Percentiles rank a stretch among this genome's conserved stretches.
Conservation (phyloP, 306 rosid species). For the Fragaria nilgerrensis region DNA sequence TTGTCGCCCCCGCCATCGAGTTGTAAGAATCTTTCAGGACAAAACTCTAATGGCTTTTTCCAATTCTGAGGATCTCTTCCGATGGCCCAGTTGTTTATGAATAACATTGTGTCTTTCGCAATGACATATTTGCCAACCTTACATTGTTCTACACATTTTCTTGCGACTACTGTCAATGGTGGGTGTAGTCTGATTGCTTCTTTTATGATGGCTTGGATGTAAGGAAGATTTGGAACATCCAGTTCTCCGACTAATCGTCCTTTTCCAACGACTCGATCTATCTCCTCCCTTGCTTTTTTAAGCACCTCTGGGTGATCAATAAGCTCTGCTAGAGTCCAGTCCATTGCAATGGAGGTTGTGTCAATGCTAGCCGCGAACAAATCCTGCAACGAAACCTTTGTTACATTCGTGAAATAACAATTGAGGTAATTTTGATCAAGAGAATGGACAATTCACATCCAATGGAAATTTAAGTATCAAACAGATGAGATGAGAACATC, state of each 20-base stretch:
- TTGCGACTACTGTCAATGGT: slow-evolving; percentile 31
- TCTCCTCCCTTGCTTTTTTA: slow-evolving; percentile 40
- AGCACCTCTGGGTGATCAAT: slow-evolving; percentile 45
- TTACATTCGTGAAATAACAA: not conserved
- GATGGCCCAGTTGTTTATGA: slow-evolving; percentile 43
- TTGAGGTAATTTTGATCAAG: not conserved
- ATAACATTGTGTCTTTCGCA: slow-evolving; percentile 32
- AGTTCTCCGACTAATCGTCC: slow-evolving; percentile 38
- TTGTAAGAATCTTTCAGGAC: slow-evolving; percentile 34
- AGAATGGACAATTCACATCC: not conserved
- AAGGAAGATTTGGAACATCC: slow-evolving; percentile 45
- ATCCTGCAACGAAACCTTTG: slow-evolving; percentile 24
- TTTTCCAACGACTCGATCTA: slow-evolving; percentile 31
- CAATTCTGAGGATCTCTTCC: slow-evolving; percentile 53
- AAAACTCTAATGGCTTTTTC: slow-evolving; percentile 39
- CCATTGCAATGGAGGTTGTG: slow-evolving; percentile 34
- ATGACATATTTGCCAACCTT: slow-evolving; percentile 33
- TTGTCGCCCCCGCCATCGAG: not conserved
- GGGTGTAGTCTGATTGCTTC: slow-evolving; percentile 58
- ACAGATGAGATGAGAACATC: no score
- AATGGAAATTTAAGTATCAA: not conserved
- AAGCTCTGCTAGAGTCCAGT: slow-evolving; percentile 44
- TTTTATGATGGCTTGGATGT: slow-evolving; percentile 47
- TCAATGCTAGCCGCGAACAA: slow-evolving; percentile 45
- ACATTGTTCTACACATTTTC: slow-evolving; percentile 38